Percentiles rank a stretch among this genome's conserved stretches.
phyloP scores from a whole-genome alignment of 2,329 filamentous ascomycete species.

The Botrytis porri region DNA sequence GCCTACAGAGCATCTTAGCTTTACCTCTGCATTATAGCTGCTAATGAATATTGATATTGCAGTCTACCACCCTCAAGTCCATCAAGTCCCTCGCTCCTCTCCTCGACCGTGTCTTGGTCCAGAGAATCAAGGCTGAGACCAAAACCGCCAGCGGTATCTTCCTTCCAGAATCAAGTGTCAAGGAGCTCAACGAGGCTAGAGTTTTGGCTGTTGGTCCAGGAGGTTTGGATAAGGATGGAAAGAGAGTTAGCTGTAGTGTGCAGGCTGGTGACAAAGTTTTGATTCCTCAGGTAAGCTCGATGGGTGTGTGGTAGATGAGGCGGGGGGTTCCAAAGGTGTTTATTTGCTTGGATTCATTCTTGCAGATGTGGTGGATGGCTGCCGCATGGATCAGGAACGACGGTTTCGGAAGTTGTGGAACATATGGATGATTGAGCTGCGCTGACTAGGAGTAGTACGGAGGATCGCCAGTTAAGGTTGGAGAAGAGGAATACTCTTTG shows the following conservation, averaged over 20 bases:
- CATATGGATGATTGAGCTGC: constrained; percentile 4
- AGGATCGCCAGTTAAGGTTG: constrained; percentile 93
- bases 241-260: constrained; percentile 83
- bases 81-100: constrained; percentile 94
- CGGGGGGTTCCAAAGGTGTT: background rate
- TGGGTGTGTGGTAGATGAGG: background rate
- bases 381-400: background rate
- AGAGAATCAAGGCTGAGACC: constrained; percentile 94
- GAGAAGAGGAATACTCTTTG: constrained; percentile 91
- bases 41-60: constrained; percentile 3
- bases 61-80: constrained; percentile 80
- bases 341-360: constrained; percentile 12
- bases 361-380: constrained; percentile 6
- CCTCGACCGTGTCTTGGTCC: constrained; percentile 95
- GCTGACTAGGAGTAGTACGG: constrained; percentile 64
- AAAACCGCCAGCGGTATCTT: constrained; percentile 98
- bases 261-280: constrained; percentile 83
- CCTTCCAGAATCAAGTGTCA: constrained; percentile 92
- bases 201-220: constrained; percentile 94
- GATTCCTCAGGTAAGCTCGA: constrained; percentile 77
- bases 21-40: background rate
- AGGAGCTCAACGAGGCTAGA: constrained; percentile 97
- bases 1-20: background rate
- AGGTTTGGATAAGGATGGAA: constrained; percentile 80
- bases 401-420: background rate